A percentile compares a stretch with the other conserved stretches of the same genome.
phyloP scores from a whole-genome alignment of 2,329 filamentous ascomycete genomes.

The Elsinoe perseae region DNA sequence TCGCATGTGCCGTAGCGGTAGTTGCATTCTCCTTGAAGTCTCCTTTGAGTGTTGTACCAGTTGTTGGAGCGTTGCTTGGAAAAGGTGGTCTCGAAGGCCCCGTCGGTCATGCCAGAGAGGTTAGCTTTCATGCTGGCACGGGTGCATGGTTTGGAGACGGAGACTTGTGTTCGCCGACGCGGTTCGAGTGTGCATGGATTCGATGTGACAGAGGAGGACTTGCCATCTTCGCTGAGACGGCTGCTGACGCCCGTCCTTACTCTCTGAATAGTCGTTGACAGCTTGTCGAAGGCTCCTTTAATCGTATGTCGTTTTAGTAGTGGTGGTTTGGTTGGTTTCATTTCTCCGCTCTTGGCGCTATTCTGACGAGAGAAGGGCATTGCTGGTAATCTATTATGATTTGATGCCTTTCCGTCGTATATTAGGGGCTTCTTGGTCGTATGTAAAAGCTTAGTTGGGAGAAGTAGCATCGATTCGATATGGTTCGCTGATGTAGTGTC shows the following conservation, averaged over 20 bases:
- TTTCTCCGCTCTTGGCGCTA: conserved; percentile 8
- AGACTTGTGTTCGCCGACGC: conserved; percentile 10
- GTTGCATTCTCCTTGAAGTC: conserved; percentile 11
- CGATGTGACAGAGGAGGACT: not conserved
- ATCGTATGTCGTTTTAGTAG: conserved; percentile 8
- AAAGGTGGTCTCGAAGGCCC: not conserved
- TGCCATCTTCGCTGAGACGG: not conserved
- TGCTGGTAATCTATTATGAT: not conserved
- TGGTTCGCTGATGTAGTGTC: too few relatives aligned
- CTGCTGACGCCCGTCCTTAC: not conserved
- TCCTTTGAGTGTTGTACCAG: conserved; percentile 9
- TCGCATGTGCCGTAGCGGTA: conserved; percentile 9
- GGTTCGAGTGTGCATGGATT: not conserved
- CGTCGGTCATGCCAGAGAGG: not conserved
- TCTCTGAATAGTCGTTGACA: conserved; percentile 1
- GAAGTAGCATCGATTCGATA: not conserved
- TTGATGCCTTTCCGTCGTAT: not conserved
- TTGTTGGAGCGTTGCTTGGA: not conserved
- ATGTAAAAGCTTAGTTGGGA: not conserved
- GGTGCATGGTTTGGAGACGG: conserved; percentile 15
- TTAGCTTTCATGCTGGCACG: conserved; percentile 1
- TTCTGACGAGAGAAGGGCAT: conserved; percentile 7
- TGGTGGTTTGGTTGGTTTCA: not conserved
- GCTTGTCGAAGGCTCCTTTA: conserved; percentile 7
- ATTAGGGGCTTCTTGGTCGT: not conserved